Evolutionary conservation across 331 rosid species (phyloP), one percentile per base, ranked within the genome.

Genomic region (Malus hybrid): DNA sequence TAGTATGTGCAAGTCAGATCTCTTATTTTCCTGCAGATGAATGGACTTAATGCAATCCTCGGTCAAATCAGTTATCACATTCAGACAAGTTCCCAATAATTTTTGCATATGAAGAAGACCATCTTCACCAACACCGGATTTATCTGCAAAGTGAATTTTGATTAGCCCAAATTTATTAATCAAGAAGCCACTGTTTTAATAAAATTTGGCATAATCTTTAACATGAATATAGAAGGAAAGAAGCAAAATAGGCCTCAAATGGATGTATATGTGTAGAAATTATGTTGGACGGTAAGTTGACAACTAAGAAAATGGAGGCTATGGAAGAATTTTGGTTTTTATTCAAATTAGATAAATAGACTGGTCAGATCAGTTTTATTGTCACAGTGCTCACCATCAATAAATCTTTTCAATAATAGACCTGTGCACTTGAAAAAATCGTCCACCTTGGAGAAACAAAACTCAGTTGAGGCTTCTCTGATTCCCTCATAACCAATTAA

Each of bases 401-500:
- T 71, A 72, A 83, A 79, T 82, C 80, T 86, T 85, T 90, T 84
- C 57, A 90, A 71, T 74, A 90, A 71, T 33, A 83, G 83, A 72
- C 60, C 77, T 10, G 88, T 70, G 71, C 91, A 86, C 81, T 86
- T 83, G 83, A 84, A 80, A 89, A 85, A 87, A 71, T 85, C 90
- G 67, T 80, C 84, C 44, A 89, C 89, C 86, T 82, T 89, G 60
- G 93, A 85, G 62, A 95, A 84, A 87, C 79, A 89, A 36, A 80
- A 74, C 63, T 86, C 89, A 65, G 92, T 87, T 19, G 90, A 80
- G 77, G 93, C 92, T 71, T 81, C 87, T 83, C 84, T 84, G 50
- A 92, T 74, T 84, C 85, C 88, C 86, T 87, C 81, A 85, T 85
- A 93, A 78, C 90, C 93, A 70, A 84, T 74, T 73, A 89, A 89